These are phyloP conservation scores for Fusarium hostae DNA, from an alignment of 2,329 filamentous ascomycete genomes.

Conservation along the genomic window DNA sequence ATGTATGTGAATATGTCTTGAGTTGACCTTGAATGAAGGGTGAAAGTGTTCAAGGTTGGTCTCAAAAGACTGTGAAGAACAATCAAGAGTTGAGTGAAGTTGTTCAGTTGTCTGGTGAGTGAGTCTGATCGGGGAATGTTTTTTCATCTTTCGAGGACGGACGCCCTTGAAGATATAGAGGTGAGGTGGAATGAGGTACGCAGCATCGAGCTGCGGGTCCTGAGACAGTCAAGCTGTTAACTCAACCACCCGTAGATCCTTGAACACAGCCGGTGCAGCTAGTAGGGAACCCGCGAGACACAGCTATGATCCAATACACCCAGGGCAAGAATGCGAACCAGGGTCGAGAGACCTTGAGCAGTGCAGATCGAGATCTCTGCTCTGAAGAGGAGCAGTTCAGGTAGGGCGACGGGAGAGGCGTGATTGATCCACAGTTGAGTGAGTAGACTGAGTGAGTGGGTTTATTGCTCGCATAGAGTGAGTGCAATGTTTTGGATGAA, in stretches of 20 bases:
- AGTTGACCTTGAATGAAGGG: conserved; percentile 31
- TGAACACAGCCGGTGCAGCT: conserved; percentile 44
- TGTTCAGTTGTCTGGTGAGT: conserved; percentile 35
- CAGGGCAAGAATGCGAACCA: conserved; percentile 50
- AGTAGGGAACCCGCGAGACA: conserved; percentile 52
- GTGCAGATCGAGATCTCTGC: conserved; percentile 43
- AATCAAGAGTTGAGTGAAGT: conserved; percentile 29
- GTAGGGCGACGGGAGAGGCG: conserved; percentile 46
- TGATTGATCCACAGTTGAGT: conserved; percentile 38
- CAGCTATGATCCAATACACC: conserved; percentile 35
- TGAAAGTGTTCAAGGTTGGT: conserved; percentile 26
- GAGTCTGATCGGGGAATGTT: conserved; percentile 52
- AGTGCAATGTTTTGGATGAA: conserved; percentile 33
- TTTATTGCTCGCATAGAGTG: conserved; percentile 44
- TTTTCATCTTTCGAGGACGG: conserved; percentile 48
- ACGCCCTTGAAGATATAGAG: conserved; percentile 56
- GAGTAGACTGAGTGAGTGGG: conserved; percentile 24
- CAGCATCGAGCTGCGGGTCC: conserved; percentile 46
- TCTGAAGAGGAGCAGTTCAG: conserved; percentile 15
- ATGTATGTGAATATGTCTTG: conserved; percentile 27
- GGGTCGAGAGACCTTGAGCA: conserved; percentile 21
- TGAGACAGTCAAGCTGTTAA: conserved; percentile 52
- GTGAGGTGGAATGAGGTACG: conserved; percentile 51
- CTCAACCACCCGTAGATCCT: conserved; percentile 50
- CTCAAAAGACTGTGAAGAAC: conserved; percentile 27